phyloP scores from a whole-genome alignment of 352 stramenopile species.

The Pythium brassicae region DNA sequence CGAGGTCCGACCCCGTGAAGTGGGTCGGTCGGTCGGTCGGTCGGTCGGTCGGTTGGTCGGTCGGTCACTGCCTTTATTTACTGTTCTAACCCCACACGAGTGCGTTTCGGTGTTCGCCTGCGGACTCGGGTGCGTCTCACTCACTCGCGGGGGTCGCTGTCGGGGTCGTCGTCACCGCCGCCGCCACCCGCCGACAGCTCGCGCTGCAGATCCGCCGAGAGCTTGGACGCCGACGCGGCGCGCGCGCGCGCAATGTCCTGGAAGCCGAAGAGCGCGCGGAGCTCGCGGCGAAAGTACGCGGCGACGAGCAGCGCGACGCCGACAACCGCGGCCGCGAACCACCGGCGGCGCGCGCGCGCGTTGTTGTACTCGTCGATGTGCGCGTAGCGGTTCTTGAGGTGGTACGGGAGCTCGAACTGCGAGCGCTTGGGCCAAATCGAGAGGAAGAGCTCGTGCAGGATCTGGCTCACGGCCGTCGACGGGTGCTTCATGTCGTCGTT shows the following conservation, averaged over 20 bases:
- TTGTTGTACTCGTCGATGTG: slow-evolving; percentile 78
- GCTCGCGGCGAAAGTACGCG: slow-evolving; percentile 50
- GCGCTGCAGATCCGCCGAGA: slow-evolving; percentile 44
- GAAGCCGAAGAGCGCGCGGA: slow-evolving; percentile 58
- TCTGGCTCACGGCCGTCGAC: slow-evolving; percentile 73
- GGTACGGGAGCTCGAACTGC: slow-evolving; percentile 89
- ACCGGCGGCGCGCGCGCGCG: slow-evolving; percentile 40
- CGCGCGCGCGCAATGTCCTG: slow-evolving; percentile 62
- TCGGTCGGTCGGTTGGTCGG: no score
- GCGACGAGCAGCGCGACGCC: slow-evolving; percentile 36
- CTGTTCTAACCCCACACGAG: not conserved
- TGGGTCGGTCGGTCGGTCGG: no score
- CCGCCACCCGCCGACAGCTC: slow-evolving; percentile 5
- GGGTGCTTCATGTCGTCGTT: slow-evolving; percentile 95
- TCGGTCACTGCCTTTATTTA: slow-evolving; percentile 10
- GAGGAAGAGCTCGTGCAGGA: slow-evolving; percentile 91
- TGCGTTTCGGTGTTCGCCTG: no score
- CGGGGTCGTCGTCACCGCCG: slow-evolving; percentile 6
- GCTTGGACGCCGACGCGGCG: slow-evolving; percentile 58
- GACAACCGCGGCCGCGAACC: slow-evolving; percentile 25
- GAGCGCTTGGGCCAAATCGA: slow-evolving; percentile 89
- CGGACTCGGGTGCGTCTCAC: no score
- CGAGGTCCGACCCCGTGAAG: no score
- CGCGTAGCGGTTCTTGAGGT: slow-evolving; percentile 82
- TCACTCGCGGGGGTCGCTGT: no score